These are phyloP conservation scores for Raffaelea ambrosiae DNA, from an alignment of 2,329 filamentous ascomycete genomes.

Conservation along the genomic window DNA sequence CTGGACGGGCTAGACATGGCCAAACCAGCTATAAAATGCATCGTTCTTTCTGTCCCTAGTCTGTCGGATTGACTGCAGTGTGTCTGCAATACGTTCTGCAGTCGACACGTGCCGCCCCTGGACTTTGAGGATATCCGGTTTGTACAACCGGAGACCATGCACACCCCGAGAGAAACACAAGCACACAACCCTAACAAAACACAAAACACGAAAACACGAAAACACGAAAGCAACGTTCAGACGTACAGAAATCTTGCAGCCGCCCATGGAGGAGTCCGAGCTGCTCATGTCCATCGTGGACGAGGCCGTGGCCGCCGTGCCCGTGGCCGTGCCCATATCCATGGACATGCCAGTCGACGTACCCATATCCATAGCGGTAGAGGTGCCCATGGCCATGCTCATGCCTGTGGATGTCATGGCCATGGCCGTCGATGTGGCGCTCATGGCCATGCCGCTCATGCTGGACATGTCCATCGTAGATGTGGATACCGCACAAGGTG, in stretches of 20 bases:
- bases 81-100: too few relatives aligned
- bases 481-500: too few relatives aligned
- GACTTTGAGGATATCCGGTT: too few relatives aligned
- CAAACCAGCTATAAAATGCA: too few relatives aligned
- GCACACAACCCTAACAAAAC: neutral
- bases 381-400: neutral
- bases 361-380: neutral
- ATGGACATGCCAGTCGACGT: neutral
- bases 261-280: slow-evolving; percentile 17
- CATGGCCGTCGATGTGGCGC: neutral
- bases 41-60: too few relatives aligned
- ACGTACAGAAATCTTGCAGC: slow-evolving; percentile 34
- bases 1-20: too few relatives aligned
- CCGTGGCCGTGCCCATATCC: neutral
- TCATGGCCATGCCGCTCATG: neutral
- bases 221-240: too few relatives aligned
- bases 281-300: slow-evolving; percentile 3
- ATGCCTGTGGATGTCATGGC: neutral
- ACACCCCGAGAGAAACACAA: neutral
- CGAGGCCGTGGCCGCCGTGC: slow-evolving; percentile 1
- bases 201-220: slow-evolving; percentile 17
- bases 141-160: too few relatives aligned
- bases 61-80: too few relatives aligned
- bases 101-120: too few relatives aligned
- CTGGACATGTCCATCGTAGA: neutral